phyloP scores from a whole-genome alignment of 2,329 filamentous ascomycete species.

The Paramyrothecium sp. region DNA sequence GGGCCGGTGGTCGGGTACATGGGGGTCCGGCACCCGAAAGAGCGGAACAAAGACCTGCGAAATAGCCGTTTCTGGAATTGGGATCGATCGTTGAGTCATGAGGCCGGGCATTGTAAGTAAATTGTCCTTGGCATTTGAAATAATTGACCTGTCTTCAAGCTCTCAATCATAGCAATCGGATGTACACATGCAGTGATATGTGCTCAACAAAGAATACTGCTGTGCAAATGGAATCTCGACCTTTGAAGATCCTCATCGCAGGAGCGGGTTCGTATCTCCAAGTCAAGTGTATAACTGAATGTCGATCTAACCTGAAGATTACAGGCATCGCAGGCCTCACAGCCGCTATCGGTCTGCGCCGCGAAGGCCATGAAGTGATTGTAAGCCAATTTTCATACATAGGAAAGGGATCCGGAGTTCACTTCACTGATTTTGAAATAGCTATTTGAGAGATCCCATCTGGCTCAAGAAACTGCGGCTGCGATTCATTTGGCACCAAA shows the following conservation, averaged over 20 bases:
- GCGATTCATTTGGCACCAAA: slow-evolving; percentile 65
- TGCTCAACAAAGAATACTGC: background rate
- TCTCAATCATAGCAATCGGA: background rate
- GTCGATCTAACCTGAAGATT: too few species aligned
- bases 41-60: too few species aligned
- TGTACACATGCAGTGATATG: background rate
- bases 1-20: too few species aligned
- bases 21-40: too few species aligned
- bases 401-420: too few species aligned
- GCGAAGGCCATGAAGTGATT: slow-evolving; percentile 44
- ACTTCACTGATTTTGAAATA: too few species aligned
- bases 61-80: too few species aligned
- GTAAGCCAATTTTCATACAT: slow-evolving; percentile 22
- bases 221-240: slow-evolving; percentile 2
- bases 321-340: slow-evolving; percentile 46
- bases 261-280: slow-evolving; percentile 14
- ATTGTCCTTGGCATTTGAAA: too few species aligned
- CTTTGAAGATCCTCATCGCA: slow-evolving; percentile 15
- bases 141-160: too few species aligned
- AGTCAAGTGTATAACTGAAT: background rate
- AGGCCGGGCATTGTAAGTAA: too few species aligned
- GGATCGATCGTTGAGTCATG: too few species aligned
- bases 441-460: slow-evolving; percentile 55
- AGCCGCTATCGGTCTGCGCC: slow-evolving; percentile 46
- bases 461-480: slow-evolving; percentile 56